Evolutionary conservation across 192 early-diverging fungal species (phyloP), one percentile per base, ranked within the genome.

Genomic region (Gamsiella multidivaricata): DNA sequence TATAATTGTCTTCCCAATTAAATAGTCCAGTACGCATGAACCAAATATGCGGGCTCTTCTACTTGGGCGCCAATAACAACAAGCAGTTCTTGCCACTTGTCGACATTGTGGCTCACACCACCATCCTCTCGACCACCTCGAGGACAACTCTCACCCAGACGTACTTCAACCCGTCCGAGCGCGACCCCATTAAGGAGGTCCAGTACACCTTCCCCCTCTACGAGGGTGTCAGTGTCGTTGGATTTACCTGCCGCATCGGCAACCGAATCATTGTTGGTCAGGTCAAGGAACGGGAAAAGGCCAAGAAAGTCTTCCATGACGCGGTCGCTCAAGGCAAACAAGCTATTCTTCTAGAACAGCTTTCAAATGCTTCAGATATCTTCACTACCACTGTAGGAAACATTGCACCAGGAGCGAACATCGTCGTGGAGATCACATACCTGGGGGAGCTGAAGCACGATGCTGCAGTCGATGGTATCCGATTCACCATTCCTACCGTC

Each of bases 361-460:
- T 28, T 46, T 54, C 31, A 14, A 25, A 26, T 7, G 65, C 65
- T 45, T 67, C 79, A 31, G 79, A 80, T 31, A 83, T 87, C 34
- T 87, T 87, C 63, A 82, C 82, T 51, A 68, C 79, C 26, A 76
- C 65, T 18, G 43, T 87, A 18, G 86, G 86, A n/a, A 88, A 88
- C 61, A 46, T 88, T 33, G 55, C 62, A n/a, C 42, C 85, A 22
- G 52, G 55, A 3, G 55, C 61, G 15, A 69, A 39, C 3, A 60
- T 88, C 5, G 53, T 60, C 20, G 56, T 87, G 20, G 68, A 76
- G 18, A 76, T 87, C 36, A 83, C 78, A 0, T 87, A 88, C 61
- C 61, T 87, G 20, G 59, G 66, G 2, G 87, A 87, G 45, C 68
- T 85, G 41, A 80, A 75, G 36, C 67, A 78, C 36, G 87, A 86